Conservation (phyloP, 2,329 filamentous ascomycete genomes). For the Cladobotryum protrusum region DNA sequence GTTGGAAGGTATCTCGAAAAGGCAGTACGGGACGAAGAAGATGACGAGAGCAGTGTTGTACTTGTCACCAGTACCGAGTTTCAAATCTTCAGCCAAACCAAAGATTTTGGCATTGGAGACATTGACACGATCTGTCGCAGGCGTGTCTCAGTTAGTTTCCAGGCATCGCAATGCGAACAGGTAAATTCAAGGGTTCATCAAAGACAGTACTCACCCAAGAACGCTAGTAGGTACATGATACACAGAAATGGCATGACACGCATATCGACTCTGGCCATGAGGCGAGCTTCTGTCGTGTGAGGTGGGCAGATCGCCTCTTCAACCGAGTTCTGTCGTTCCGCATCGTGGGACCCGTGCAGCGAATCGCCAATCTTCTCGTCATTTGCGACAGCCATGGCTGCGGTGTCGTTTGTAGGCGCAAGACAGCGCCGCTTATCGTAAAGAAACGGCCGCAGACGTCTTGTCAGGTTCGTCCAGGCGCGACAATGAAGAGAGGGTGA, state of each 20-base stretch:
- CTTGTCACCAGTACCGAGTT: conserved; percentile 44
- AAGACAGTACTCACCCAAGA: conserved; percentile 42
- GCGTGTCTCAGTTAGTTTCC: not conserved
- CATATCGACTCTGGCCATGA: conserved; percentile 65
- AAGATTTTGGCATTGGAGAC: conserved; percentile 72
- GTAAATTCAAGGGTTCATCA: not conserved
- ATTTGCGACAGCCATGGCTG: conserved; percentile 13
- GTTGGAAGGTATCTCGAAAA: conserved; percentile 63
- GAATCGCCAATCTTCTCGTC: conserved; percentile 16
- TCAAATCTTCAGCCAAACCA: conserved; percentile 55
- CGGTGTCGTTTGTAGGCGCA: no score
- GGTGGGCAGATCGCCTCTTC: conserved; percentile 35
- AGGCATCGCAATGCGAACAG: not conserved
- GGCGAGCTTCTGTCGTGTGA: conserved; percentile 55
- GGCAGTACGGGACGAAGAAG: conserved; percentile 74
- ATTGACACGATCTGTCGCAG: conserved; percentile 57
- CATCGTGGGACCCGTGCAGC: conserved; percentile 9
- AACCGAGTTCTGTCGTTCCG: not conserved
- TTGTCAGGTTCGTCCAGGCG: not conserved
- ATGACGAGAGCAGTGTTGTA: conserved; percentile 75
- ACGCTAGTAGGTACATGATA: conserved; percentile 65
- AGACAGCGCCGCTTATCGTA: no score
- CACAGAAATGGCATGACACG: conserved; percentile 67
- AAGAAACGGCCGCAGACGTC: not conserved
- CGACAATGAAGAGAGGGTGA: no score